Evolutionary conservation across 164 flowering plant genomes (phyloP).

Genomic region (Dillenia turbinata): DNA sequence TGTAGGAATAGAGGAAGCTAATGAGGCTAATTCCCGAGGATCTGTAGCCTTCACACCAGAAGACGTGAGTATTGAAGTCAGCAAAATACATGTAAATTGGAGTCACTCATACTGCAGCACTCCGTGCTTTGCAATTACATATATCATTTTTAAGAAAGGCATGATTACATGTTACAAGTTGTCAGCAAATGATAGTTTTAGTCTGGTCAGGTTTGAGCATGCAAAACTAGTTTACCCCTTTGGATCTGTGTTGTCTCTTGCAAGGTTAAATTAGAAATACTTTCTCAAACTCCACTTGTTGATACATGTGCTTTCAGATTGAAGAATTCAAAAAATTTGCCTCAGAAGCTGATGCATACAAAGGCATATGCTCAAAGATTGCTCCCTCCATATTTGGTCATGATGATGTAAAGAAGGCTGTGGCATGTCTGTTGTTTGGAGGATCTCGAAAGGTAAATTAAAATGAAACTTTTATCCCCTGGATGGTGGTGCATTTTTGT

Average conservation of each 20-base stretch:
- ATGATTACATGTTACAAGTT: too few relatives aligned
- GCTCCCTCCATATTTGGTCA: constrained; percentile 98
- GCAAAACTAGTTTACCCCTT: not conserved
- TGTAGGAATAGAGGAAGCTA: constrained; percentile 84
- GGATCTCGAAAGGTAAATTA: constrained; percentile 89
- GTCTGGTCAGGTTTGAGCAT: too few relatives aligned
- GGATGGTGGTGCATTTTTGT: not conserved
- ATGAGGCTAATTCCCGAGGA: constrained; percentile 73
- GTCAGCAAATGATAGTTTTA: too few relatives aligned
- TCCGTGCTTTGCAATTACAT: too few relatives aligned
- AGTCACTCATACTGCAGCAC: too few relatives aligned
- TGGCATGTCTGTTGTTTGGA: constrained; percentile 95
- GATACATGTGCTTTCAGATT: constrained; percentile 34
- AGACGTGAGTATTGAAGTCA: constrained; percentile 43
- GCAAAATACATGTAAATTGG: too few relatives aligned
- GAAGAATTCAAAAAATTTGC: constrained; percentile 94
- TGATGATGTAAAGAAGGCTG: constrained; percentile 89
- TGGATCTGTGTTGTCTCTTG: not conserved
- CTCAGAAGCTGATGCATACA: constrained; percentile 55
- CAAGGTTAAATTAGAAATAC: not conserved
- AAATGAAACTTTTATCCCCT: constrained; percentile 4
- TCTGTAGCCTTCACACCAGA: constrained; percentile 70
- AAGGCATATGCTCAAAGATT: constrained; percentile 77
- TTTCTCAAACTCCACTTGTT: not conserved
- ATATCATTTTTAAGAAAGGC: too few relatives aligned